A percentile compares a stretch with the other conserved stretches of the same genome.
These are phyloP conservation scores for Neostapfia colusana DNA, from an alignment of 176 grass and related monocot species.

Conservation along the genomic window DNA sequence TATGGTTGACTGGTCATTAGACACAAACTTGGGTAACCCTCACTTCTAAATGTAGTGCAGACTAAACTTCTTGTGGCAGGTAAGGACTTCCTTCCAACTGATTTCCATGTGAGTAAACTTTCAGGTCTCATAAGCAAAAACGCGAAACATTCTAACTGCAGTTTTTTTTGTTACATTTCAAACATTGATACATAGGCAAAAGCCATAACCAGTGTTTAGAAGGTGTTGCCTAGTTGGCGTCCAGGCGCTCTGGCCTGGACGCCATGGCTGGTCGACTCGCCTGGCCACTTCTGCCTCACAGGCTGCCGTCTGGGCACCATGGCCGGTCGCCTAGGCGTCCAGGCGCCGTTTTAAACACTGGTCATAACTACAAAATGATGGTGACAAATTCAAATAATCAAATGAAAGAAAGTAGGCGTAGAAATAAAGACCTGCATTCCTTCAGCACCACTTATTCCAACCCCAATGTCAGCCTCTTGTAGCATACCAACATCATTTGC, in stretches of 20 bases:
- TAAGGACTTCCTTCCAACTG: neutral
- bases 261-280: too few species aligned
- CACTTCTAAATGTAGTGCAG: neutral
- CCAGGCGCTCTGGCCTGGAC: too few species aligned
- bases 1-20: neutral
- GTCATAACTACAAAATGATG: neutral
- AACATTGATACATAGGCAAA: conserved; percentile 5
- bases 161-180: conserved; percentile 14
- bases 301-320: too few species aligned
- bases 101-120: conserved; percentile 23
- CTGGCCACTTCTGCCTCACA: too few species aligned
- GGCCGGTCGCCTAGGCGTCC: too few species aligned
- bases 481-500: conserved; percentile 98
- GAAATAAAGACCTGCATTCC: conserved; percentile 85
- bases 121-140: neutral
- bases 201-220: too few species aligned
- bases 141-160: neutral
- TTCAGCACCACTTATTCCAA: conserved; percentile 95
- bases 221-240: too few species aligned
- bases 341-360: too few species aligned
- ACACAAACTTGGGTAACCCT: neutral
- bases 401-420: neutral
- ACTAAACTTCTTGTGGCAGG: conserved; percentile 2
- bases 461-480: conserved; percentile 94
- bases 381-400: neutral